Percentiles rank a stretch among this genome's conserved stretches.
Evolutionary conservation across 2,329 filamentous ascomycete genomes (phyloP).

Genomic region (Graphilbum fragrans): DNA sequence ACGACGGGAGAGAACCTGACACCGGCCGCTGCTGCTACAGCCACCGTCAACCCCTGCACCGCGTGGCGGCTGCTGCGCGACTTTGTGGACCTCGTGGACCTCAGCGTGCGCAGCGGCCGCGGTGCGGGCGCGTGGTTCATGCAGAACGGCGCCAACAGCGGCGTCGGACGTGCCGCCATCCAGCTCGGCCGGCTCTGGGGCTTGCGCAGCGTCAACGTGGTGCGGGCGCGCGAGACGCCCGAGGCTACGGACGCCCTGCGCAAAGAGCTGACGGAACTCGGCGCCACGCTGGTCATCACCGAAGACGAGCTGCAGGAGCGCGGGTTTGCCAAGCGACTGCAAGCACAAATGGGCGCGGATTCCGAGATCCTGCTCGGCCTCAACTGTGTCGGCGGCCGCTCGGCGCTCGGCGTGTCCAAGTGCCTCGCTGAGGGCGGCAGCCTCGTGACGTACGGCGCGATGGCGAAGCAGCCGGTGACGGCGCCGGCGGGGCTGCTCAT

Average conservation of each 20-base stretch:
- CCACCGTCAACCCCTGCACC: conserved; percentile 85
- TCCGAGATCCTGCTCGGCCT: conserved; percentile 61
- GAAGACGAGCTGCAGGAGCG: conserved; percentile 41
- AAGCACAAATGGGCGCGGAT: conserved; percentile 46
- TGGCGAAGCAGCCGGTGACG: conserved; percentile 76
- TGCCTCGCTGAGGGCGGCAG: conserved; percentile 55
- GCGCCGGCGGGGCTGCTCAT: conserved; percentile 79
- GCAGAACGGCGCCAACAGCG: conserved; percentile 92
- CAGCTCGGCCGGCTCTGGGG: conserved; percentile 82
- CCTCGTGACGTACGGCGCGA: conserved; percentile 90
- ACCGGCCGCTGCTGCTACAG: conserved; percentile 71
- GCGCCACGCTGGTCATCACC: conserved; percentile 44
- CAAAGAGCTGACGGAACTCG: conserved; percentile 39
- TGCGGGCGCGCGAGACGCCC: conserved; percentile 56
- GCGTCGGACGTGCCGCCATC: conserved; percentile 82
- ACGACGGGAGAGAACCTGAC: conserved; percentile 41
- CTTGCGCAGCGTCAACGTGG: conserved; percentile 77
- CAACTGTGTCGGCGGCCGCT: conserved; percentile 90
- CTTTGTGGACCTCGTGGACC: conserved; percentile 43
- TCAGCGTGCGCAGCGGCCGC: conserved; percentile 33
- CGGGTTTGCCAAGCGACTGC: conserved; percentile 46
- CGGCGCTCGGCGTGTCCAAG: conserved; percentile 67
- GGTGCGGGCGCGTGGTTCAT: conserved; percentile 86
- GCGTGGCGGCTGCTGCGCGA: conserved; percentile 88
- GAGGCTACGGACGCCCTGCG: conserved; percentile 51